A percentile compares a stretch with the other conserved stretches of the same genome.
Conservation (phyloP, 139 green algal species). For the Haematococcus sp. region DNA sequence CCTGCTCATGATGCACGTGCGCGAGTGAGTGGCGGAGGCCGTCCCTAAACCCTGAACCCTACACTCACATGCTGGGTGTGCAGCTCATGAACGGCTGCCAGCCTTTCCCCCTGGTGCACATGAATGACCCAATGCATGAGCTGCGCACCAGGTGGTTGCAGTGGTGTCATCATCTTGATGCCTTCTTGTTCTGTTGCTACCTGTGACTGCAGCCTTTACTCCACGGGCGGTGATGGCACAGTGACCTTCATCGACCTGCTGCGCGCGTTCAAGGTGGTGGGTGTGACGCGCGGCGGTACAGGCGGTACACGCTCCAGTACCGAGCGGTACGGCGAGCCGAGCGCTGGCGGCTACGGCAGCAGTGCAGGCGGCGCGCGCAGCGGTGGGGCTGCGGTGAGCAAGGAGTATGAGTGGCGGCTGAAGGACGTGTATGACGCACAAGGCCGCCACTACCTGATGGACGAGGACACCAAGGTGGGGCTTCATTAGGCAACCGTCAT, state of each 20-base stretch:
- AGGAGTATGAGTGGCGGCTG: conserved; percentile 15
- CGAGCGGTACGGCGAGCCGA: too few relatives aligned
- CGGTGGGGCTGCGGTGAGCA: too few relatives aligned
- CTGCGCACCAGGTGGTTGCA: too few relatives aligned
- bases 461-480: conserved; percentile 20
- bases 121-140: background rate
- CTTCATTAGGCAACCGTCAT: too few relatives aligned
- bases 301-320: too few relatives aligned
- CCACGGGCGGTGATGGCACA: conserved; percentile 20
- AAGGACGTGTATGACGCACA: conserved; percentile 28
- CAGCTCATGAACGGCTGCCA: background rate
- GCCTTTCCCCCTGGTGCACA: background rate
- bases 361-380: background rate
- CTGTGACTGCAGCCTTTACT: conserved; percentile 22
- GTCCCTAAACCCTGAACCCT: too few relatives aligned
- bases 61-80: too few relatives aligned
- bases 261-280: conserved; percentile 11
- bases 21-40: conserved; percentile 1
- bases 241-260: conserved; percentile 22
- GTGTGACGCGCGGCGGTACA: background rate
- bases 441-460: conserved; percentile 4
- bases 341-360: background rate
- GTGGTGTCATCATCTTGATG: too few relatives aligned
- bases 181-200: background rate
- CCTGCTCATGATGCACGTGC: conserved; percentile 24